phyloP scores from a whole-genome alignment of 306 rosid species.

The Cicer cuneatum region DNA sequence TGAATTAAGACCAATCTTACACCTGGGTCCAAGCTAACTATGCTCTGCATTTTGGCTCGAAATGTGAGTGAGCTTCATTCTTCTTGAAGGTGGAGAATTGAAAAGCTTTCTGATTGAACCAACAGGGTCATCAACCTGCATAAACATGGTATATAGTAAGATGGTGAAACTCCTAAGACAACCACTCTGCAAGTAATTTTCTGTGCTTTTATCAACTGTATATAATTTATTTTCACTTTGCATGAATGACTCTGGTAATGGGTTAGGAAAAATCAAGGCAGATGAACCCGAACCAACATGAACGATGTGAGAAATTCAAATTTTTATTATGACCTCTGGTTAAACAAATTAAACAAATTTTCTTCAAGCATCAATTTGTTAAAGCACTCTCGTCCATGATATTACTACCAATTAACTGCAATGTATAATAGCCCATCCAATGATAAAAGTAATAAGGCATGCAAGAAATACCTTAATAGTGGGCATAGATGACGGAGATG shows the following conservation, averaged over 20 bases:
- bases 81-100: constrained; percentile 72
- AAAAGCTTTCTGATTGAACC: constrained; percentile 77
- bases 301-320: not conserved
- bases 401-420: constrained; percentile 14
- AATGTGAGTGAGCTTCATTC: constrained; percentile 55
- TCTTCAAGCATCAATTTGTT: constrained; percentile 2
- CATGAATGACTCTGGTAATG: not conserved
- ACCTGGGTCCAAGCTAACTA: constrained; percentile 25
- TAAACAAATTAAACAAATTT: constrained; percentile 39
- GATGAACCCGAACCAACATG: not conserved
- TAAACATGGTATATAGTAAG: constrained; percentile 40
- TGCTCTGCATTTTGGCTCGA: constrained; percentile 44
- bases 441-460: constrained; percentile 19
- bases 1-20: constrained; percentile 4
- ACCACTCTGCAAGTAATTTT: constrained; percentile 24
- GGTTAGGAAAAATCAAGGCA: not conserved
- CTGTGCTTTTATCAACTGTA: not conserved
- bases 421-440: constrained; percentile 27
- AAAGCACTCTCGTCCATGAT: constrained; percentile 35
- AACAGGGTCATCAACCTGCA: constrained; percentile 92
- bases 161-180: constrained; percentile 22
- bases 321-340: constrained; percentile 20
- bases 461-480: constrained; percentile 64
- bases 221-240: constrained; percentile 13
- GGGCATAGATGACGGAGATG: constrained; percentile 59